A percentile compares a stretch with the other conserved stretches of the same genome.
Evolutionary conservation across 1,284 basidiomycete species (phyloP).

Genomic region (Hemileia vastatrix): DNA sequence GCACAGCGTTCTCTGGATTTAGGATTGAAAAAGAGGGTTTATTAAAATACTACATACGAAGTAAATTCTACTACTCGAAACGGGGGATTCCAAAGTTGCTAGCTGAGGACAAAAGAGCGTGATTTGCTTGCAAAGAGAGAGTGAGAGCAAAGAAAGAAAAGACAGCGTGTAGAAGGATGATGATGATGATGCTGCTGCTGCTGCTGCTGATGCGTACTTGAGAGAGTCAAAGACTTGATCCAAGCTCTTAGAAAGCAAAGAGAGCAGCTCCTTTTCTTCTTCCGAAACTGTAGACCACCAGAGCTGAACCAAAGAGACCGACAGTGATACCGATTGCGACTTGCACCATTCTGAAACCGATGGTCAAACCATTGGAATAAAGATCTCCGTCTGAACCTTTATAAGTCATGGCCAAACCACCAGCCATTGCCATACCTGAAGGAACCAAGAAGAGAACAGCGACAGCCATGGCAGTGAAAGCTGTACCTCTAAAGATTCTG

Average conservation of each 20-base stretch:
- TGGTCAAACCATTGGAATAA: slow-evolving; percentile 46
- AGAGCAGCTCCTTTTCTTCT: slow-evolving; percentile 69
- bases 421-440: slow-evolving; percentile 75
- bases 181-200: no score
- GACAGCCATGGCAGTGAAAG: slow-evolving; percentile 79
- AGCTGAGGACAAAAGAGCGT: no score
- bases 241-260: slow-evolving; percentile 75
- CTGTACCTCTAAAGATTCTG: slow-evolving; percentile 69
- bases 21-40: no score
- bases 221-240: background rate
- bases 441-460: slow-evolving; percentile 72
- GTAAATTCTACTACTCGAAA: no score
- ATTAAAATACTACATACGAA: no score
- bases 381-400: slow-evolving; percentile 50
- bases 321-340: slow-evolving; percentile 81
- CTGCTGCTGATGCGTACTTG: background rate
- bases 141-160: background rate
- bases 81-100: no score
- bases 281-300: slow-evolving; percentile 73
- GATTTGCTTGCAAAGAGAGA: background rate
- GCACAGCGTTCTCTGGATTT: no score
- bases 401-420: slow-evolving; percentile 60
- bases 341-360: slow-evolving; percentile 58
- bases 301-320: slow-evolving; percentile 75
- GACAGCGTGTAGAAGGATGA: background rate